Evolutionary conservation across 2,329 filamentous ascomycete species (phyloP), one percentile per base, ranked within the genome.

Genomic region (Trichoderma aggressivum): DNA sequence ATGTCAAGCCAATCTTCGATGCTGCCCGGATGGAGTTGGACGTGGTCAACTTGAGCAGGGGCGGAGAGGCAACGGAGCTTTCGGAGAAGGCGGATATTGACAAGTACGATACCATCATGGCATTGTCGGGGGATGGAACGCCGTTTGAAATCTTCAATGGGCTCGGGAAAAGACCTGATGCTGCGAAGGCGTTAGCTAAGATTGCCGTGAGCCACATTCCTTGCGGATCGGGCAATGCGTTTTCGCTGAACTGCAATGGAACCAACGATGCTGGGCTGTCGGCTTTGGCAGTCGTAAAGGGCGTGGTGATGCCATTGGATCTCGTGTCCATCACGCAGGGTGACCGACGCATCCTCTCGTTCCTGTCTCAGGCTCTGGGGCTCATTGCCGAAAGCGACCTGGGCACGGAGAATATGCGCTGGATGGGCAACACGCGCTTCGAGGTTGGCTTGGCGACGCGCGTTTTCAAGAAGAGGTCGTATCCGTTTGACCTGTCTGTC

Each of bases 91-190:
- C 97, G 62, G 92, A 98, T 77, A 86, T 96, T 32, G 88, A 94
- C 61, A 88, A 86, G 2, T 97, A 90, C 80, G 96, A 99, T 82
- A 91, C 94, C 10, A 87, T 98, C 16, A 90, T 95, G 30, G 93
- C 93, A 73, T 96, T 94, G 78, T 98, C 95, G 0, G 96, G 96
- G 5, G 96, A 99, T 76, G 96, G 96, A 11, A 86, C 97, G 50
- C 91, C 94, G 0, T 92, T 97, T 79, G 96, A 99, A 81, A 92
- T 97, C 10, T 97, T 98, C 84, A 98, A 99, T 78, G 96, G 96
- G 0, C 83, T 99, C 36, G 94, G 89, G 16, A 91, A 89, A 81
- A 90, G 94, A 50, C 78, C 86, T 5, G 92, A 98, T 81, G 94
- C 94, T 24, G 84, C 86, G 36, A 87, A 87, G 70, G 96, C 95